Evolutionary conservation across 1,284 basidiomycete species (phyloP).

Genomic region (Inonotus obliquus): DNA sequence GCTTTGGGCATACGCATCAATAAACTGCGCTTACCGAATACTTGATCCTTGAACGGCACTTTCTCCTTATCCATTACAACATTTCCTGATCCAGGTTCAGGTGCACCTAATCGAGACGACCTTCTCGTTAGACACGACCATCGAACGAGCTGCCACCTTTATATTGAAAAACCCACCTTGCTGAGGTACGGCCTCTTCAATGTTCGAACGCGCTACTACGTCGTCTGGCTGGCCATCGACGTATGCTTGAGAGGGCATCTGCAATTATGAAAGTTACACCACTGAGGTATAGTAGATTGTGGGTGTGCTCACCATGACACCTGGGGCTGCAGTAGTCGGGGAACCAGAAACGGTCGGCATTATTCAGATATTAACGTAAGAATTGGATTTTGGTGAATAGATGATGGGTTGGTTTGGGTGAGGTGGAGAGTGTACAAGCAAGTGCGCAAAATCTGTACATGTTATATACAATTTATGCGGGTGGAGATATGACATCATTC

Average conservation of each 20-base stretch:
- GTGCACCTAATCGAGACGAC: slow-evolving; percentile 10
- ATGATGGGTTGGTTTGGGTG: not conserved
- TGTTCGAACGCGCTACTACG: not conserved
- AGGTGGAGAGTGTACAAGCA: not conserved
- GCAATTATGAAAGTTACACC: not conserved
- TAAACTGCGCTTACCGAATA: slow-evolving; percentile 12
- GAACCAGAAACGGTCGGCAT: slow-evolving; percentile 6
- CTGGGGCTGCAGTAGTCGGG: not conserved
- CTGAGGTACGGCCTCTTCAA: slow-evolving; percentile 4
- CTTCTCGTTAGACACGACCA: not conserved
- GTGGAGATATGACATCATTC: not conserved
- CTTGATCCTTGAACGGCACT: slow-evolving; percentile 18
- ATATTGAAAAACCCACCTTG: slow-evolving; percentile 1
- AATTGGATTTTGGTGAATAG: not conserved
- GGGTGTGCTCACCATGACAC: not conserved
- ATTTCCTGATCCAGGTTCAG: slow-evolving; percentile 17
- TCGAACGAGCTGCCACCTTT: not conserved
- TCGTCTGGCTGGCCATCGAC: not conserved
- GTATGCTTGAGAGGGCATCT: slow-evolving; percentile 19
- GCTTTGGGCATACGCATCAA: too few species aligned
- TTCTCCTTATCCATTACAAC: slow-evolving; percentile 7
- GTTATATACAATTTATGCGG: too few species aligned
- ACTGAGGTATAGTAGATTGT: not conserved
- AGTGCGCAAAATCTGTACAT: not conserved
- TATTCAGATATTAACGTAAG: not conserved